These are phyloP conservation scores for Komagataella kurtzmanii DNA, from an alignment of 805 yeast species.

Conservation along the genomic window DNA sequence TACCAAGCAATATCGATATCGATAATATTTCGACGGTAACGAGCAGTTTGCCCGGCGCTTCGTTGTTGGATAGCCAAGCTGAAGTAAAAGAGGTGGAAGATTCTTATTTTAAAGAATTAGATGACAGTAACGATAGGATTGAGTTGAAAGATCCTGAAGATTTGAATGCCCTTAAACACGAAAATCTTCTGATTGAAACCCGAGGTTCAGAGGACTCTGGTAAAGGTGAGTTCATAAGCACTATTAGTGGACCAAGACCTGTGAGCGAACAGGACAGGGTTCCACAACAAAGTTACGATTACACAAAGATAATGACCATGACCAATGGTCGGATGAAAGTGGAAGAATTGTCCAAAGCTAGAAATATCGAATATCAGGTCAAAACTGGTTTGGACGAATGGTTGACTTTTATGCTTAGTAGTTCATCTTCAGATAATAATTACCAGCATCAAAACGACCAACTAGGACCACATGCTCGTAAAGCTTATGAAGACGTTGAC, in stretches of 20 bases:
- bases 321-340: slow-evolving; percentile 28
- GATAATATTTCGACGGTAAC: background rate
- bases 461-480: slow-evolving; percentile 35
- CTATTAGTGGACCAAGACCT: slow-evolving; percentile 8
- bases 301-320: slow-evolving; percentile 25
- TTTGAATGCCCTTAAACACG: background rate
- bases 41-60: slow-evolving; percentile 16
- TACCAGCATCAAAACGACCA: slow-evolving; percentile 20
- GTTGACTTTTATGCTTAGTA: slow-evolving; percentile 24
- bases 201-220: slow-evolving; percentile 7
- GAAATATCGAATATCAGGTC: slow-evolving; percentile 23
- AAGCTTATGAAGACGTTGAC: slow-evolving; percentile 51
- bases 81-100: slow-evolving; percentile 10
- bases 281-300: slow-evolving; percentile 22
- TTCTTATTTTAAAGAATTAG: slow-evolving; percentile 14
- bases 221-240: background rate
- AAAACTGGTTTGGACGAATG: slow-evolving; percentile 42
- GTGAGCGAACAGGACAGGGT: slow-evolving; percentile 1
- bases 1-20: background rate
- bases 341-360: slow-evolving; percentile 25
- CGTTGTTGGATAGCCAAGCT: slow-evolving; percentile 20
- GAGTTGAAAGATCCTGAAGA: background rate
- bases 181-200: slow-evolving; percentile 5
- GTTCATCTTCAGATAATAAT: slow-evolving; percentile 22
- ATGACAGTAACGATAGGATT: background rate